Evolutionary conservation across 2,329 filamentous ascomycete species (phyloP), one percentile per base, ranked within the genome.

Genomic region (Talaromyces sp.): DNA sequence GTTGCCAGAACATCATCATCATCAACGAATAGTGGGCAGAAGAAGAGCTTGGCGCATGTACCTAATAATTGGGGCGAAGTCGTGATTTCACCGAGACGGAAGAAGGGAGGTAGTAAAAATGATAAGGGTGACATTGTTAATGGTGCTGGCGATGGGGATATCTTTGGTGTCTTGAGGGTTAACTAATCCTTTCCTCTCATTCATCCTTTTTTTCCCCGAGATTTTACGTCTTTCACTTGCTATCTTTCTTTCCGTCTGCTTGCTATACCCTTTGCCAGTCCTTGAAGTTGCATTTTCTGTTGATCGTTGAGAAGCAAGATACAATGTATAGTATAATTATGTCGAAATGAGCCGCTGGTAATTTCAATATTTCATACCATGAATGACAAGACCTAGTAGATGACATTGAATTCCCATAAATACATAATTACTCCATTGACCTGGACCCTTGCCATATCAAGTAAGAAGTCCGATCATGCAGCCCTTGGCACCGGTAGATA

Each of bases 41-140:
- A 65, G 55, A 23, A 42, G 61, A 16, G 52, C 48, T 31, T 65
- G 23, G 67, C 72, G 23, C 67, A 72, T 0, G 71, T 75, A 1
- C 75, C 75, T 0, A 78, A 77, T 65, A 76, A 79, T 58, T 79
- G 77, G 77, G 77, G 77, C 4, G 77, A 79, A 64, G 77, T 79
- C 3, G 74, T 79, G 7, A 73, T 78, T 58, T 78, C 76, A 40
- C 72, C 75, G 44, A 71, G 55, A 76, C 74, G 65, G 62, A 67
- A 37, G 67, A 67, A 64, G 76, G 69, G 62, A 5, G 25, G 8
- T 37, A 28, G 25, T 3, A 28, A 28, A 3, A 57, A 40, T 14
- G 16, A 39, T 1, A 57, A 57, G 14, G 31, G 12, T 18, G 54
- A 21, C 14, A 11, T 31, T 37, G 31, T 56, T 39, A 39, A 39